A percentile compares a stretch with the other conserved stretches of the same genome.
Conservation (phyloP, 345 rosid genomes). For the Lepidium africanum region DNA sequence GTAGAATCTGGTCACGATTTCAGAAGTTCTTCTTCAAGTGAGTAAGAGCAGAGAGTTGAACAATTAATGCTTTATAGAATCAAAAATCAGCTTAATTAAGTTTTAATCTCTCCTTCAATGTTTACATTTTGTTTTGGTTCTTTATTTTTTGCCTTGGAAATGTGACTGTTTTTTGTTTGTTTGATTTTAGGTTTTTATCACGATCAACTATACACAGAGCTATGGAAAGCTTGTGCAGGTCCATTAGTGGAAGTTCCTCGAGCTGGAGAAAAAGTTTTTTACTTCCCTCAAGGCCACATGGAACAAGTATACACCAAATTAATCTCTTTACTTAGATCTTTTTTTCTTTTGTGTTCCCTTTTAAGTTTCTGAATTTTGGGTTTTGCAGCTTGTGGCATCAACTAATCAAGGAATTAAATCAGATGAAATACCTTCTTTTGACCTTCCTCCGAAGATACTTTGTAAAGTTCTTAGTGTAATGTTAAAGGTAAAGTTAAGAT, state of each 20-base stretch:
- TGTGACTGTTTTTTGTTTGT: not conserved
- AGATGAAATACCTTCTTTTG: slow-evolving; percentile 48
- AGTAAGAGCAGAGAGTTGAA: not conserved
- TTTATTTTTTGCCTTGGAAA: slow-evolving; percentile 4
- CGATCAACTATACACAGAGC: slow-evolving; percentile 47
- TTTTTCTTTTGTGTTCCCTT: not conserved
- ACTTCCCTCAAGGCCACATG: slow-evolving; percentile 77
- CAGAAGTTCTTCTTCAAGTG: slow-evolving; percentile 37
- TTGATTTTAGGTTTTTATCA: slow-evolving; percentile 22
- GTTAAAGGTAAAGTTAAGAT: slow-evolving; percentile 41
- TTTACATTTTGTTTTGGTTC: not conserved
- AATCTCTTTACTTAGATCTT: not conserved
- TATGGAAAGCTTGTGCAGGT: slow-evolving; percentile 85
- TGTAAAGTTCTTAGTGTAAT: slow-evolving; percentile 58
- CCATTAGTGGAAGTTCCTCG: slow-evolving; percentile 63
- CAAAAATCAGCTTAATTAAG: slow-evolving; percentile 2
- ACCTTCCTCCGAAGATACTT: slow-evolving; percentile 74
- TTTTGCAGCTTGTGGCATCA: slow-evolving; percentile 74
- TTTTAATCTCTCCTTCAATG: not conserved
- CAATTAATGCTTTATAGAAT: slow-evolving; percentile 1
- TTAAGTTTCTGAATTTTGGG: slow-evolving; percentile 12
- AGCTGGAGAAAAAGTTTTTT: slow-evolving; percentile 49
- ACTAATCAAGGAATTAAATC: slow-evolving; percentile 59
- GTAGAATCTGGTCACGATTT: slow-evolving; percentile 24
- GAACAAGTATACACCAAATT: slow-evolving; percentile 43